Conservation (phyloP, 2,329 filamentous ascomycete genomes). For the Aureobasidium zeae region DNA sequence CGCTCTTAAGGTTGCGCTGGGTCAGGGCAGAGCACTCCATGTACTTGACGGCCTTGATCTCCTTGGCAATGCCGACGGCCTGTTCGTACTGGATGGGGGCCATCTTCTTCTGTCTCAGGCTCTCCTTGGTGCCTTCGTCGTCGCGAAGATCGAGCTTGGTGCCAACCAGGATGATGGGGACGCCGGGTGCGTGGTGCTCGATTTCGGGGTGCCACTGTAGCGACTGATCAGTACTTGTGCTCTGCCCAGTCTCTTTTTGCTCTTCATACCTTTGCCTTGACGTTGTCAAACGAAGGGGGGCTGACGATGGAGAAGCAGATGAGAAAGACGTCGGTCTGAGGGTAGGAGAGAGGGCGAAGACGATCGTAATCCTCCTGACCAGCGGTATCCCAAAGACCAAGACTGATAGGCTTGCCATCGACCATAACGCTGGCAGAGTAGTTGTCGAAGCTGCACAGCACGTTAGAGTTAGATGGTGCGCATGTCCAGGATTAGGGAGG, state of each 20-base stretch:
- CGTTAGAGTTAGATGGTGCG: background rate
- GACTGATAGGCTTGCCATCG: conserved; percentile 91
- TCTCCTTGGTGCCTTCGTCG: conserved; percentile 71
- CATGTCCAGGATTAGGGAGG: background rate
- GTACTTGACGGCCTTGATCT: conserved; percentile 95
- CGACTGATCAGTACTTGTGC: background rate
- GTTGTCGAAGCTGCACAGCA: conserved; percentile 72
- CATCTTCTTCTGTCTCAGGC: conserved; percentile 85
- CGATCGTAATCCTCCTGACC: conserved; percentile 98
- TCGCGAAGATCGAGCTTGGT: conserved; percentile 95
- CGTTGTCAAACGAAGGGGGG: conserved; percentile 97
- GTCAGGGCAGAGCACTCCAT: conserved; percentile 95
- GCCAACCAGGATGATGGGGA: conserved; percentile 92
- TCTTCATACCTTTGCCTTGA: conserved; percentile 78
- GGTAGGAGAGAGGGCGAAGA: conserved; percentile 88
- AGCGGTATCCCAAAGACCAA: conserved; percentile 96
- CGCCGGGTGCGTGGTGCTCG: conserved; percentile 88
- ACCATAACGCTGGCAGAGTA: conserved; percentile 99
- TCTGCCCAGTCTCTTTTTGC: background rate
- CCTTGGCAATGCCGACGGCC: conserved; percentile 78
- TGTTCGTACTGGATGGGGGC: conserved; percentile 94
- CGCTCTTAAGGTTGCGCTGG: conserved; percentile 93
- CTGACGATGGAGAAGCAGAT: conserved; percentile 98
- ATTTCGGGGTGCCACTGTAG: conserved; percentile 95
- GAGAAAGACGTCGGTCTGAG: conserved; percentile 95